phyloP scores from a whole-genome alignment of 495 filamentous ascomycete genomes.

The Penicillium silybi region DNA sequence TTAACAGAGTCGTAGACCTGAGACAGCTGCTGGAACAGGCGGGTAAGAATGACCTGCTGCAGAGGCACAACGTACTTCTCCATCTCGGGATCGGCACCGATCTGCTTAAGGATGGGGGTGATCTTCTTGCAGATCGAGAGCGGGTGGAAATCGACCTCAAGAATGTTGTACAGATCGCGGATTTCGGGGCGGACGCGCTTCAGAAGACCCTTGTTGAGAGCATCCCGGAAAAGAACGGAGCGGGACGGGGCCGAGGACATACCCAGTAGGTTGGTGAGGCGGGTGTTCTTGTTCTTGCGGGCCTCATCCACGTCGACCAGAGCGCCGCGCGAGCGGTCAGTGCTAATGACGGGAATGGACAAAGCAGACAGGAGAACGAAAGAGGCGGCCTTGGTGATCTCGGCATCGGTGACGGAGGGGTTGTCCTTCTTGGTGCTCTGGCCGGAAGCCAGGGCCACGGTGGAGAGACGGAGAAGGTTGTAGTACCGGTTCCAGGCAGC shows the following conservation, averaged over 20 bases:
- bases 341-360: slow-evolving; percentile 97
- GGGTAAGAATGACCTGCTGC: slow-evolving; percentile 96
- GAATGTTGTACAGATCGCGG: slow-evolving; percentile 92
- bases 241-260: slow-evolving; percentile 88
- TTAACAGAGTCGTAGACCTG: slow-evolving; percentile 99
- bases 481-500: slow-evolving; percentile 96
- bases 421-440: slow-evolving; percentile 91
- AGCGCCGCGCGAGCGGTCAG: slow-evolving; percentile 89
- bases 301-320: slow-evolving; percentile 96
- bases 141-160: slow-evolving; percentile 98
- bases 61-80: slow-evolving; percentile 91
- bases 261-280: slow-evolving; percentile 90
- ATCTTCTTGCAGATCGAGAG: slow-evolving; percentile 99
- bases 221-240: slow-evolving; percentile 89
- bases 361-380: slow-evolving; percentile 95
- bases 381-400: slow-evolving; percentile 83
- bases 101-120: slow-evolving; percentile 89
- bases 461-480: slow-evolving; percentile 88
- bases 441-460: slow-evolving; percentile 76
- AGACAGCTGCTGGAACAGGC: slow-evolving; percentile 97
- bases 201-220: slow-evolving; percentile 86
- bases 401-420: slow-evolving; percentile 80
- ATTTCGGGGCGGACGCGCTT: slow-evolving; percentile 91
- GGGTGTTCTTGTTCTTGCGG: slow-evolving; percentile 97
- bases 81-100: slow-evolving; percentile 93